Percentiles rank a stretch among this genome's conserved stretches.
Evolutionary conservation across 2,329 filamentous ascomycete species (phyloP).

Genomic region (Hypoxylon sp.): DNA sequence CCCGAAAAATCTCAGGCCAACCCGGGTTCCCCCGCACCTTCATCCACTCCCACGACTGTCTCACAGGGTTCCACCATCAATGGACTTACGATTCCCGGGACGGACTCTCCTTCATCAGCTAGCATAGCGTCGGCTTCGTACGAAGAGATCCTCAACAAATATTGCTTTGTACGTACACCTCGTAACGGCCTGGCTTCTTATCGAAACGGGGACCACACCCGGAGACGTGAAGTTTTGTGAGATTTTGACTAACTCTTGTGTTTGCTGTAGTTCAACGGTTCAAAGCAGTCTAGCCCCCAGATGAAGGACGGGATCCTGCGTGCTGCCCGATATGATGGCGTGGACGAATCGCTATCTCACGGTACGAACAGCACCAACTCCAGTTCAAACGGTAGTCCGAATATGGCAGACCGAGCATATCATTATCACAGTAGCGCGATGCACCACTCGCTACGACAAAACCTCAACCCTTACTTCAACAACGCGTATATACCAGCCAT

Average conservation of each 20-base stretch:
- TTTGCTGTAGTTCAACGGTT: constrained; percentile 69
- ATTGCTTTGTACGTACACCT: constrained; percentile 96
- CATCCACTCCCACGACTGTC: constrained; percentile 3
- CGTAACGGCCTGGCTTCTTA: constrained; percentile 33
- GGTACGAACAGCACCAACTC: constrained; percentile 57
- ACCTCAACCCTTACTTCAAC: constrained; percentile 57
- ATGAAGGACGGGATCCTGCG: constrained; percentile 64
- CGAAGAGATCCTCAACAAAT: constrained; percentile 97
- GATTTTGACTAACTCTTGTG: constrained; percentile 46
- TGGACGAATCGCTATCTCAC: constrained; percentile 55
- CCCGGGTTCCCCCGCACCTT: constrained; percentile 6
- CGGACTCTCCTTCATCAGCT: constrained; percentile 67
- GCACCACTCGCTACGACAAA: constrained; percentile 61
- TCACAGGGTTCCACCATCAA: constrained; percentile 20
- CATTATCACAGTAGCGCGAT: constrained; percentile 54
- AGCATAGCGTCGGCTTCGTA: constrained; percentile 89
- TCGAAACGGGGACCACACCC: constrained; percentile 37
- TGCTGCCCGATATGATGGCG: constrained; percentile 61
- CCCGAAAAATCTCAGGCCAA: constrained; percentile 10
- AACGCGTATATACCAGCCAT: constrained; percentile 51
- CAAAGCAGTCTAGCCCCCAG: constrained; percentile 68
- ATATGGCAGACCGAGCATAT: constrained; percentile 54
- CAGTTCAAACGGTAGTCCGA: constrained; percentile 58
- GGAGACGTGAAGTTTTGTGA: constrained; percentile 28
- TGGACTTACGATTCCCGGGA: constrained; percentile 54